These are phyloP conservation scores for Fusarium vanettenii DNA, from an alignment of 2,329 filamentous ascomycete genomes.

Conservation along the genomic window DNA sequence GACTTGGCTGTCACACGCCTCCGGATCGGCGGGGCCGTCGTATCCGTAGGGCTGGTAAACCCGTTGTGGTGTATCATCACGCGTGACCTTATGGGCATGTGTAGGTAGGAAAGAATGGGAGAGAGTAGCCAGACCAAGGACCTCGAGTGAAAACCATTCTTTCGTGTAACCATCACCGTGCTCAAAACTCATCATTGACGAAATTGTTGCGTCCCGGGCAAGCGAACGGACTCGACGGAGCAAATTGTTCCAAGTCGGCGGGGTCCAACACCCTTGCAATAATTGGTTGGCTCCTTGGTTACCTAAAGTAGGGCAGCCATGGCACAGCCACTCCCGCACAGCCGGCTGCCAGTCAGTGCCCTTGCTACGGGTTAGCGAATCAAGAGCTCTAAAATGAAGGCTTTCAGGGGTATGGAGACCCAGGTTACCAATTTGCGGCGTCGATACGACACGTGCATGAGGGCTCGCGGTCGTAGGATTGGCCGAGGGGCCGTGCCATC, in stretches of 20 bases:
- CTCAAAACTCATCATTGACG: background rate
- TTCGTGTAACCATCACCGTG: background rate
- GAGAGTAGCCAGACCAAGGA: background rate
- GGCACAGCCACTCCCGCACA: background rate
- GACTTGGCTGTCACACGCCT: background rate
- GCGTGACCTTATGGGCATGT: background rate
- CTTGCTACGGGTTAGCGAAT: background rate
- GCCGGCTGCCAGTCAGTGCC: background rate
- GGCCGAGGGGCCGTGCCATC: background rate
- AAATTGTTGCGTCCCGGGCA: background rate
- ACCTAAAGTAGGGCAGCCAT: background rate
- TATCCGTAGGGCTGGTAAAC: background rate
- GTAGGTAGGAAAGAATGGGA: background rate
- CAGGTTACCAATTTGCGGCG: background rate
- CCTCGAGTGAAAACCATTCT: background rate
- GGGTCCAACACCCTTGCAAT: background rate
- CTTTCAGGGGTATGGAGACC: background rate
- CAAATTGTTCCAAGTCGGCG: background rate
- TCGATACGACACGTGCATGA: background rate
- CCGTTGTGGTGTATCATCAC: background rate
- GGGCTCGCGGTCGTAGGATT: background rate
- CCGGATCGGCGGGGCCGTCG: background rate
- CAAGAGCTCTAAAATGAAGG: background rate
- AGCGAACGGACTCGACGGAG: background rate
- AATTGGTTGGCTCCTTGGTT: background rate